Base-by-base conservation (phyloP, 495 filamentous ascomycete species). In the Penicillium arizonense region DNA sequence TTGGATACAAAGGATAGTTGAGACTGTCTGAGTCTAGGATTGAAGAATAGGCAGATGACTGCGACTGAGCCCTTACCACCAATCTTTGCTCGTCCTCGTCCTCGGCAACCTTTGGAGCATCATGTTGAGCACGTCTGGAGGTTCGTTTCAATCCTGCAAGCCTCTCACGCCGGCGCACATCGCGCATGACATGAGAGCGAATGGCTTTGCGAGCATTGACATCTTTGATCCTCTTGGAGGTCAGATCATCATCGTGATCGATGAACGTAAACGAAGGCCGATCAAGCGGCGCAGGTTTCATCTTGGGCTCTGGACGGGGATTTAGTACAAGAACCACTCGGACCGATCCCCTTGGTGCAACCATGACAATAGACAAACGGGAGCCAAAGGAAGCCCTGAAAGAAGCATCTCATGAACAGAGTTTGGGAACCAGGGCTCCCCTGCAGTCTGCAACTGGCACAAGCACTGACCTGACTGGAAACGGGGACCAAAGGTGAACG, bases 111-210 rank as follows among this genome's bases (percentile, higher is more conserved):
- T 52, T 54, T 11, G 52, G 30, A 5, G 52, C 16, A 13, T 34
- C 46, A 2, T 46, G 8, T 18, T 59, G 53, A 4, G 32, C 49
- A 28, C 58, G 63, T 44, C 54, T 64, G 2, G 67, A 61, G 10
- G 59, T 64, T 37, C 69, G 57, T 42, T 71, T 72, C 16, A 63
- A 43, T 3, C 69, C 69, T 0, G 65, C 67, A 14, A 71, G 63
- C 47, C 68, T 58, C 46, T 72, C 69, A 8, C 69, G 69, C 20
- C 63, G 65, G 41, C 69, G 67, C 16, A 72, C 69, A 62, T 72
- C 63, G 32, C 69, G 69, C 69, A 72, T 72, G 6, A 72, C 69
- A 61, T 72, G 69, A 14, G 69, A 72, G 12, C 69, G 63, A 24
- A 72, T 72, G 3, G 63, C 59, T 46, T 69, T 71, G 50, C 69